phyloP scores from a whole-genome alignment of 176 grass and related monocot species.

The Oropetium thomaeum region DNA sequence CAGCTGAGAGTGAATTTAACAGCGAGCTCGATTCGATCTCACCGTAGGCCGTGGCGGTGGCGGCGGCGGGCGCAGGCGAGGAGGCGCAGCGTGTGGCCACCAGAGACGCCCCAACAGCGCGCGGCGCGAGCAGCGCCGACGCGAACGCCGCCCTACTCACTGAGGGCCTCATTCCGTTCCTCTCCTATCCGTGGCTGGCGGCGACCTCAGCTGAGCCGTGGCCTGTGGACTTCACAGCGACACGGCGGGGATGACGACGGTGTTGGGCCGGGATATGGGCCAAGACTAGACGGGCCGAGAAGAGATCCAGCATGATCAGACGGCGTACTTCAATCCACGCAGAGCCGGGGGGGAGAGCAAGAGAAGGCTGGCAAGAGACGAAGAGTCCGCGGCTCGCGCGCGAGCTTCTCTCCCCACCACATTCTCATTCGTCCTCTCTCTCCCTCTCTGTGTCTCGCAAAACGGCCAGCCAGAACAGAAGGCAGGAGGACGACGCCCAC shows the following conservation, averaged over 20 bases:
- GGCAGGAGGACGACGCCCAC: not conserved
- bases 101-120: not conserved
- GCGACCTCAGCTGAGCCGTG: not conserved
- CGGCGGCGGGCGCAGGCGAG: slow-evolving; percentile 13
- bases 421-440: not conserved
- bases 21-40: not conserved
- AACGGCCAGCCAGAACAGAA: not conserved
- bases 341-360: too few species aligned
- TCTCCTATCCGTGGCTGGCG: not conserved
- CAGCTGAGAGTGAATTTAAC: not conserved
- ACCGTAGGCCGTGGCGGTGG: slow-evolving; percentile 45
- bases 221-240: not conserved
- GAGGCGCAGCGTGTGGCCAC: slow-evolving; percentile 41
- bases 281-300: not conserved
- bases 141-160: slow-evolving; percentile 43
- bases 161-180: slow-evolving; percentile 42
- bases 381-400: slow-evolving; percentile 29
- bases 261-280: not conserved
- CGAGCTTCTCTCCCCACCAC: slow-evolving; percentile 48
- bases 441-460: not conserved
- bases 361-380: too few species aligned
- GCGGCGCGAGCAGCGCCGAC: slow-evolving; percentile 35
- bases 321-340: not conserved
- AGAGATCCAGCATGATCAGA: not conserved
- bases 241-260: not conserved